phyloP scores from a whole-genome alignment of 106 monocot genomes.

The Acanthochlamys bracteata region DNA sequence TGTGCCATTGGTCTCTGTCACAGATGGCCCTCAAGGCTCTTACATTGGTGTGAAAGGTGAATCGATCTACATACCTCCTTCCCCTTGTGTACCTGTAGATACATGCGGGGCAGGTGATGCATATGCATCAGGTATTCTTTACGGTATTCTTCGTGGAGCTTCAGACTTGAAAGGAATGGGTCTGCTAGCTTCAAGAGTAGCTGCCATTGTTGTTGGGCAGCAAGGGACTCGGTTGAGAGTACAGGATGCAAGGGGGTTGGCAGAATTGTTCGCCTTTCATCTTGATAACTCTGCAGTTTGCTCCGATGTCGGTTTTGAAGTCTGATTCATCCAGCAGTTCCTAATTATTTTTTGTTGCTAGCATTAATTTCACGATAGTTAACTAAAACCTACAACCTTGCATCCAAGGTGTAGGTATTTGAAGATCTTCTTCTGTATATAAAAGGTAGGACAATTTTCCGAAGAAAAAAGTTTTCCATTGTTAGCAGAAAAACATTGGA shows the following conservation, averaged over 20 bases:
- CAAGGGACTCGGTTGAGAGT: slow-evolving; percentile 86
- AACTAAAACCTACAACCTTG: too few species aligned
- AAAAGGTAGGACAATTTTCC: too few species aligned
- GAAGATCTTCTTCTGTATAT: too few species aligned
- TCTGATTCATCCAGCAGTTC: neutral
- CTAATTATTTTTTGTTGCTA: too few species aligned
- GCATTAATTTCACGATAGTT: too few species aligned
- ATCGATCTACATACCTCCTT: slow-evolving; percentile 83
- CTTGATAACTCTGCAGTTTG: slow-evolving; percentile 38
- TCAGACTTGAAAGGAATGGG: slow-evolving; percentile 89
- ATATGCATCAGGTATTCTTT: slow-evolving; percentile 79
- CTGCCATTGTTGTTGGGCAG: slow-evolving; percentile 79
- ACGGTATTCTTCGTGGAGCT: slow-evolving; percentile 63
- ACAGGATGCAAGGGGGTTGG: slow-evolving; percentile 57
- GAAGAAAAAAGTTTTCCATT: too few species aligned
- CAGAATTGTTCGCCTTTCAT: slow-evolving; percentile 40
- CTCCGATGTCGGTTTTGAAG: slow-evolving; percentile 38
- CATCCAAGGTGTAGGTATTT: too few species aligned
- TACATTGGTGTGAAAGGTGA: slow-evolving; percentile 87
- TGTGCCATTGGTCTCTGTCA: slow-evolving; percentile 78
- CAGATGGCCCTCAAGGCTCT: slow-evolving; percentile 70
- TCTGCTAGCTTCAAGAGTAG: slow-evolving; percentile 72
- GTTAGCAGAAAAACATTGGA: too few species aligned
- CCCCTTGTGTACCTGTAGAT: slow-evolving; percentile 61
- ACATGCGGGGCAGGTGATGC: slow-evolving; percentile 96